phyloP scores from a whole-genome alignment of 2,329 filamentous ascomycete genomes.

The Hypomyces perniciosus region DNA sequence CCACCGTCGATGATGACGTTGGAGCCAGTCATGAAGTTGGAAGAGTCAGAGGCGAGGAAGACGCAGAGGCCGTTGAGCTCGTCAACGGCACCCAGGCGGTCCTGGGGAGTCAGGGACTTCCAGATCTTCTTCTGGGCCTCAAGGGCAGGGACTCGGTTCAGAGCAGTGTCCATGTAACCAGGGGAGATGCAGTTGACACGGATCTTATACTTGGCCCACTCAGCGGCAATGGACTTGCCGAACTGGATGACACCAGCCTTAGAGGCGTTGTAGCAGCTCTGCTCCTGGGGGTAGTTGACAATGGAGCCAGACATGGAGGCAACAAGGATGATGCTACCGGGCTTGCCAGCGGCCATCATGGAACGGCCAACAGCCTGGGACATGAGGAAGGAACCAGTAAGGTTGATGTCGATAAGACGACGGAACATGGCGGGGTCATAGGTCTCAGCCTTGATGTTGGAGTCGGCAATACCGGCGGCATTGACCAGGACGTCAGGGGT shows the following conservation, averaged over 20 bases:
- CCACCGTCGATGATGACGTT: slow-evolving; percentile 68
- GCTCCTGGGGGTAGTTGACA: slow-evolving; percentile 82
- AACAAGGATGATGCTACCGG: slow-evolving; percentile 68
- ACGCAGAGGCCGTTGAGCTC: slow-evolving; percentile 74
- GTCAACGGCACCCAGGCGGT: slow-evolving; percentile 64
- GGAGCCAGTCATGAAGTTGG: slow-evolving; percentile 70
- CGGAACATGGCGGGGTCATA: slow-evolving; percentile 74
- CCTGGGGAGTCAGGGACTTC: slow-evolving; percentile 67
- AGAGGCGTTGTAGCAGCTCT: slow-evolving; percentile 77
- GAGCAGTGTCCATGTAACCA: slow-evolving; percentile 79
- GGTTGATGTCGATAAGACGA: slow-evolving; percentile 74
- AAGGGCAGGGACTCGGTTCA: slow-evolving; percentile 71
- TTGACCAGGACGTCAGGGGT: slow-evolving; percentile 71
- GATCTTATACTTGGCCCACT: slow-evolving; percentile 77
- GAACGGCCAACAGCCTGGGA: slow-evolving; percentile 63
- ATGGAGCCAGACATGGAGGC: slow-evolving; percentile 78
- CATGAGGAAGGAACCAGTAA: slow-evolving; percentile 73
- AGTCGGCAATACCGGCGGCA: slow-evolving; percentile 74
- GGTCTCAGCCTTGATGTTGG: slow-evolving; percentile 75
- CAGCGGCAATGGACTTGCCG: slow-evolving; percentile 72
- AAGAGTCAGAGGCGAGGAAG: slow-evolving; percentile 68
- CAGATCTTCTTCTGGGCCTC: slow-evolving; percentile 80
- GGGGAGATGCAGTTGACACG: slow-evolving; percentile 81
- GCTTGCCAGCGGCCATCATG: slow-evolving; percentile 67
- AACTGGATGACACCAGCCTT: slow-evolving; percentile 76